Base-by-base conservation (phyloP, 306 rosid genomes). In the Cicer judaicum region DNA sequence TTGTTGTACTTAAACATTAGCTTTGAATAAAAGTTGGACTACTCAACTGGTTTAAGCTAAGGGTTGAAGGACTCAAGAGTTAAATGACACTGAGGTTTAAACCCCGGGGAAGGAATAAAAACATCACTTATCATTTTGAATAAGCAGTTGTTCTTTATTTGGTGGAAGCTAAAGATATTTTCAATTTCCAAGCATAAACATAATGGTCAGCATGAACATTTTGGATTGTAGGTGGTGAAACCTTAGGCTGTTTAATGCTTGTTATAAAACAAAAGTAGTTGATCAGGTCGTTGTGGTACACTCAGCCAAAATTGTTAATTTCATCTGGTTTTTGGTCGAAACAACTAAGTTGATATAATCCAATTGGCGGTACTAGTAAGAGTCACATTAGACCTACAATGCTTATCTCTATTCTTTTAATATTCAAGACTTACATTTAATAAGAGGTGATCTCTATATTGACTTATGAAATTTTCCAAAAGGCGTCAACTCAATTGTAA, bases 311-410 rank as follows among this genome's bases (percentile, higher is more conserved):
- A 21, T 64, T 18, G 56, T 8, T 2, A 24, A n/a, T 24, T 69
- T 46, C 49, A 70, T n/a, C 7, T n/a, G 29, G 5, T 53, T 50
- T 36, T 70, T 44, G 13, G 49, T 36, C 40, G 50, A 46, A 54
- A 70, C 34, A 53, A 14, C 41, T 64, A 46, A 55, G 15, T 2
- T 24, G 60, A 69, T 60, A 19, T 55, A 39, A 80, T 61, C 15
- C 44, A 24, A 8, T 65, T 49, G 52, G 50, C 59, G n/a, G 12
- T 14, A 4, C 53, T 75, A 34, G 19, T 14, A 6, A 48, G 68
- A 11, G 54, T 83, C 61, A 72, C n/a, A 34, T 43, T 54, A 81
- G 47, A 48, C 38, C 14, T 68, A 54, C 64, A 13, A 24, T 24
- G 34, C 34, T 24, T 24, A 24, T 24, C 34, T 24, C 4, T 24